These are phyloP conservation scores for Glarea lozoyensis DNA, from an alignment of 495 filamentous ascomycete genomes.

Conservation along the genomic window DNA sequence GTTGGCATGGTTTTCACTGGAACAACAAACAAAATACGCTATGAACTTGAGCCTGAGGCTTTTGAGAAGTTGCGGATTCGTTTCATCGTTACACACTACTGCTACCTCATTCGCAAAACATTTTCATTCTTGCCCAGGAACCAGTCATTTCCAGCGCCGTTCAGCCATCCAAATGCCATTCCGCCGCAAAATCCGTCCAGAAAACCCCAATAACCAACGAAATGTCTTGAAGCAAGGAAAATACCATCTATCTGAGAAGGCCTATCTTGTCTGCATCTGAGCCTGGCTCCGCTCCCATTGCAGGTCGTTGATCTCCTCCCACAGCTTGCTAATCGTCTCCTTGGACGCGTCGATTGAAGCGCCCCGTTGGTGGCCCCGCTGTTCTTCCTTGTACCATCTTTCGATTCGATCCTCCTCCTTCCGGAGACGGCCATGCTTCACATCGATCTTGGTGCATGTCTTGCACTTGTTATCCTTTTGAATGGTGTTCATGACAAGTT, in stretches of 20 bases:
- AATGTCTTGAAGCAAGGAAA: constrained; percentile 6
- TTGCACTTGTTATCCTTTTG: constrained; percentile 15
- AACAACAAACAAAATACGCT: constrained; percentile 11
- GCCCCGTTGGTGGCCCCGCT: constrained; percentile 48
- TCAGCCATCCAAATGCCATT: constrained; percentile 15
- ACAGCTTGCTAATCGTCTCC: constrained; percentile 50
- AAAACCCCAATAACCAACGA: constrained; percentile 10
- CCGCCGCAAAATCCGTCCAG: constrained; percentile 10
- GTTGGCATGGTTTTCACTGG: constrained; percentile 11
- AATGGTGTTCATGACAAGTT: constrained; percentile 27
- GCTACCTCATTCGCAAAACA: constrained; percentile 12
- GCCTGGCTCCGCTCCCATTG: constrained; percentile 30
- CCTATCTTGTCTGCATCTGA: constrained; percentile 19
- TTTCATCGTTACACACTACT: constrained; percentile 27
- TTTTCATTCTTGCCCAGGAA: constrained; percentile 10
- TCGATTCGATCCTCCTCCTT: constrained; percentile 70
- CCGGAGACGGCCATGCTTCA: constrained; percentile 67
- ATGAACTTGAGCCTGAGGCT: constrained; percentile 17
- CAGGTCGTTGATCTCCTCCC: constrained; percentile 54
- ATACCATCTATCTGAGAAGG: not conserved
- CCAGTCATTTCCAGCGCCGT: constrained; percentile 17
- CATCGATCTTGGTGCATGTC: constrained; percentile 79
- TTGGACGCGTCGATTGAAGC: constrained; percentile 76
- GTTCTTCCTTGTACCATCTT: constrained; percentile 63
- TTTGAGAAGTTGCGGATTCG: constrained; percentile 16